phyloP scores from a whole-genome alignment of 108 stramenopile species.

The Nitzschia sp. region DNA sequence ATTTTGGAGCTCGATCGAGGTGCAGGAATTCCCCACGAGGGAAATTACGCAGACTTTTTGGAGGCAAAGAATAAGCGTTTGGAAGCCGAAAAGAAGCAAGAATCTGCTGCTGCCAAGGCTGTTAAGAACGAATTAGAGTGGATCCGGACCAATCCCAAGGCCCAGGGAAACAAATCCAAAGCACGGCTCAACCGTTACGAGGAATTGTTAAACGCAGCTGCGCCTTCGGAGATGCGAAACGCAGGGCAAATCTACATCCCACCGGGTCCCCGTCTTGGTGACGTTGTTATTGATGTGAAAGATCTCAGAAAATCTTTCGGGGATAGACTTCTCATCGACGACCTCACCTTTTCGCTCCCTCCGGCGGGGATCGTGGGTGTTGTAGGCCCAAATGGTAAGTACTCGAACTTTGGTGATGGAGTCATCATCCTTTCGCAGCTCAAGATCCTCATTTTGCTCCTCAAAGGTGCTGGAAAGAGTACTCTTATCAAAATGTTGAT shows the following conservation, averaged over 20 bases:
- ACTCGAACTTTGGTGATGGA: neutral
- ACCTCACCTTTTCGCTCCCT: constrained; percentile 84
- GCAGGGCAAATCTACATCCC: constrained; percentile 94
- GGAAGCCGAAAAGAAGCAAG: constrained; percentile 80
- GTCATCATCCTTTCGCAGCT: neutral
- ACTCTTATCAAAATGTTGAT: constrained; percentile 92
- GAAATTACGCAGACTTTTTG: constrained; percentile 95
- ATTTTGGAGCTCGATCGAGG: constrained; percentile 96
- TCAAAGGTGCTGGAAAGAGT: constrained; percentile 61
- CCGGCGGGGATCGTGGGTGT: constrained; percentile 91
- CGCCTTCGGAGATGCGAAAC: constrained; percentile 69
- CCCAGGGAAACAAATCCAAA: constrained; percentile 89
- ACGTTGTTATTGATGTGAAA: constrained; percentile 81
- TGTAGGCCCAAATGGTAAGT: constrained; percentile 78
- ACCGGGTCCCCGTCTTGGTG: constrained; percentile 89
- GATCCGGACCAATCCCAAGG: constrained; percentile 89
- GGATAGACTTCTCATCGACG: constrained; percentile 83
- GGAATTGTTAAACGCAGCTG: constrained; percentile 80
- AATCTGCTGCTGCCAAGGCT: constrained; percentile 81
- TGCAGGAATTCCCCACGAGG: constrained; percentile 90
- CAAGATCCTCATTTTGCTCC: neutral
- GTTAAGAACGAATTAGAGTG: constrained; percentile 88
- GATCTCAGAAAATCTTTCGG: constrained; percentile 78
- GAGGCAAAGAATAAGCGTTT: constrained; percentile 87
- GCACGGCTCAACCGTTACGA: constrained; percentile 91